A percentile compares a stretch with the other conserved stretches of the same genome.
Conservation (phyloP, 176 grass and related monocot species). For the Alopecurus myosuroides region DNA sequence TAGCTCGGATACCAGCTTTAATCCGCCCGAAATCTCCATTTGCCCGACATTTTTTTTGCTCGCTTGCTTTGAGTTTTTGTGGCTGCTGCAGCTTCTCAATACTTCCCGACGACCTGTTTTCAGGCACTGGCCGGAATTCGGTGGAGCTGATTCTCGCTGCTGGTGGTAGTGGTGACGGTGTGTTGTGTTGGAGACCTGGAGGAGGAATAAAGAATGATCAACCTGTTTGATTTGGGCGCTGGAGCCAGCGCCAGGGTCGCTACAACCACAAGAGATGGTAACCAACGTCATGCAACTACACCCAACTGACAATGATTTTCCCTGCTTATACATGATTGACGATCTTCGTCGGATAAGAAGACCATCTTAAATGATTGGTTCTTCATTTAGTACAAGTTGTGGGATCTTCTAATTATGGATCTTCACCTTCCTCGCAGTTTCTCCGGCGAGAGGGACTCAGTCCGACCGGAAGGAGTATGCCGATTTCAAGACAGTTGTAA, state of each 20-base stretch:
- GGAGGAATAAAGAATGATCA: conserved; percentile 46
- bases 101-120: background rate
- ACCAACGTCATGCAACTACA: conserved; percentile 13
- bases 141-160: background rate
- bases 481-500: conserved; percentile 28
- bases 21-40: background rate
- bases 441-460: conserved; percentile 45
- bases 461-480: conserved; percentile 45
- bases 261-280: conserved; percentile 42
- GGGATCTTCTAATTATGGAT: conserved; percentile 23
- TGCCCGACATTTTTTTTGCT: background rate
- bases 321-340: conserved; percentile 25
- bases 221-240: conserved; percentile 43
- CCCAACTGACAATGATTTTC: conserved; percentile 17
- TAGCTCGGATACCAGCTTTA: background rate
- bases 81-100: background rate
- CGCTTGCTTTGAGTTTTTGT: background rate
- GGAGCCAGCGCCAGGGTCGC: conserved; percentile 41
- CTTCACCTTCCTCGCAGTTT: conserved; percentile 42
- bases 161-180: background rate
- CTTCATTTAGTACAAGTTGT: conserved; percentile 17
- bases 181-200: background rate
- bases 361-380: background rate
- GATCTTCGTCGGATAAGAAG: background rate
- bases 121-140: conserved; percentile 16